A percentile compares a stretch with the other conserved stretches of the same genome.
phyloP scores from a whole-genome alignment of 2,329 filamentous ascomycete species.

The Trichophyton simii region DNA sequence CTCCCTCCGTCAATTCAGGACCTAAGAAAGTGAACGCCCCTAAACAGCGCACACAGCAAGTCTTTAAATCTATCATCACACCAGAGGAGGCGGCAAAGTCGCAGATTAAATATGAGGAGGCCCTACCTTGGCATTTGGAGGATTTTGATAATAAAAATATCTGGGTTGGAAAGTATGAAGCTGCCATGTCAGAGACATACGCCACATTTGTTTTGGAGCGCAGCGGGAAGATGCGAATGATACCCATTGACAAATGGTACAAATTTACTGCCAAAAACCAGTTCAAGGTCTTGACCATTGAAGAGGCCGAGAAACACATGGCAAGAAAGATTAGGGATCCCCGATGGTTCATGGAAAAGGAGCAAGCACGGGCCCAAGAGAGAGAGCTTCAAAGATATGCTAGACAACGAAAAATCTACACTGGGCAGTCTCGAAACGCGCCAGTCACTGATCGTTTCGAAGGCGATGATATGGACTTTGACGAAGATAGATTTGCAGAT shows the following conservation, averaged over 20 bases:
- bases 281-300: slow-evolving; percentile 64
- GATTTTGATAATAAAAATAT: slow-evolving; percentile 92
- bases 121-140: slow-evolving; percentile 90
- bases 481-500: slow-evolving; percentile 67
- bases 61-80: slow-evolving; percentile 67
- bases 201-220: slow-evolving; percentile 68
- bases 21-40: slow-evolving; percentile 55
- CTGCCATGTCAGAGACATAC: slow-evolving; percentile 66
- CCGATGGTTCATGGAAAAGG: slow-evolving; percentile 63
- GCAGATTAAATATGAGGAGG: slow-evolving; percentile 74
- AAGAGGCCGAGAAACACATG: slow-evolving; percentile 77
- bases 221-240: slow-evolving; percentile 61
- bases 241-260: slow-evolving; percentile 94
- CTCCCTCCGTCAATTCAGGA: slow-evolving; percentile 58
- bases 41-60: slow-evolving; percentile 73
- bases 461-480: slow-evolving; percentile 54
- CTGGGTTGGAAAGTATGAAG: slow-evolving; percentile 86
- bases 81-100: slow-evolving; percentile 56
- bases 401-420: slow-evolving; percentile 35
- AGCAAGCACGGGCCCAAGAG: slow-evolving; percentile 41
- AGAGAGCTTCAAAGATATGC: slow-evolving; percentile 47
- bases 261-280: slow-evolving; percentile 44
- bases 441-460: slow-evolving; percentile 41
- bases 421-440: slow-evolving; percentile 33
- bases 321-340: slow-evolving; percentile 62